These are phyloP conservation scores for Trebouxia gelatinosa DNA, from an alignment of 163 green algal genomes.

Conservation along the genomic window DNA sequence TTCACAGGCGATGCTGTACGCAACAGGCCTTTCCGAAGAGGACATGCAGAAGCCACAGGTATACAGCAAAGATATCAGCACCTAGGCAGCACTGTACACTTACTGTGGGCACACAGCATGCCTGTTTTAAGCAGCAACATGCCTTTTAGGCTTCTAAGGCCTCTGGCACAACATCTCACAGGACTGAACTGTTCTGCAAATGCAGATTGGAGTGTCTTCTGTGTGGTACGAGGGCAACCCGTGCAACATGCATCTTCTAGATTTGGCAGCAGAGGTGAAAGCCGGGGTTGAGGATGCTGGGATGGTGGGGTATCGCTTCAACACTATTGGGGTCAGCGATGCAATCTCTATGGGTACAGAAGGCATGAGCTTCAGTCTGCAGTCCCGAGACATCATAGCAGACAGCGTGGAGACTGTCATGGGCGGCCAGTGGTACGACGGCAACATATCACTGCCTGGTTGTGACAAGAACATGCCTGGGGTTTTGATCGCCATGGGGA, in stretches of 20 bases:
- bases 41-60: constrained; percentile 97
- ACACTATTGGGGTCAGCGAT: constrained; percentile 98
- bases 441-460: constrained; percentile 92
- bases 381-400: constrained; percentile 90
- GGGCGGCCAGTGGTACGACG: constrained; percentile 95
- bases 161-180: no score
- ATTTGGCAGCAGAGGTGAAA: constrained; percentile 92
- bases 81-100: not conserved
- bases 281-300: constrained; percentile 80
- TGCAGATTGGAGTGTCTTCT: constrained; percentile 89
- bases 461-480: constrained; percentile 99
- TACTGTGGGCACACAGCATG: not conserved
- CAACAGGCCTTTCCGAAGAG: constrained; percentile 87
- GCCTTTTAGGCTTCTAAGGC: not conserved
- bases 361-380: constrained; percentile 95
- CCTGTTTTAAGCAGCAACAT: not conserved
- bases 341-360: constrained; percentile 99
- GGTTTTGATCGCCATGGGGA: constrained; percentile 93
- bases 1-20: constrained; percentile 98
- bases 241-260: constrained; percentile 99
- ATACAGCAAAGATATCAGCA: no score
- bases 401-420: constrained; percentile 95
- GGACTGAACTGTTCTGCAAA: not conserved
- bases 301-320: constrained; percentile 96
- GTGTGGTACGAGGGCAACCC: constrained; percentile 99